phyloP scores from a whole-genome alignment of 371 early-diverging fungal genomes.

The Mucor circinelloides region DNA sequence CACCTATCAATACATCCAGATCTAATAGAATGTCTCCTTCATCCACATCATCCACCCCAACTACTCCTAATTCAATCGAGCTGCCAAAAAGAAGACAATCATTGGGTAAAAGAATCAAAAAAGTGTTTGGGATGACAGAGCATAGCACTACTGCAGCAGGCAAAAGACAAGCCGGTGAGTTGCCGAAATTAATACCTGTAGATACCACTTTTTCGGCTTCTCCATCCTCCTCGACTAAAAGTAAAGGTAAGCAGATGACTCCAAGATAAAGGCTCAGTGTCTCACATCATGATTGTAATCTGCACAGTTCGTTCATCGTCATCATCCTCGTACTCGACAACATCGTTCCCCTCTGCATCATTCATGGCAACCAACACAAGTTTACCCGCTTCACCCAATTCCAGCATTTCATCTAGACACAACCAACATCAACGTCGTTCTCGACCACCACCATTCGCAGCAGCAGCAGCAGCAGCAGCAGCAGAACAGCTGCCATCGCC shows the following conservation, averaged over 20 bases:
- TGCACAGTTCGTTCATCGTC: background rate
- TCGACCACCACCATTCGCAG: background rate
- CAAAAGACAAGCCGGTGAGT: slow-evolving; percentile 4
- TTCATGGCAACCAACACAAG: background rate
- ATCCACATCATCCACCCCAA: background rate
- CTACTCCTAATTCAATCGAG: background rate
- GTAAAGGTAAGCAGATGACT: background rate
- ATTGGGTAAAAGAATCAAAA: slow-evolving; percentile 25
- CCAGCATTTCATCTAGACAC: slow-evolving; percentile 15
- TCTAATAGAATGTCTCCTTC: background rate
- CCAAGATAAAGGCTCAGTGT: background rate
- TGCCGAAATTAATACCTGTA: slow-evolving; percentile 1
- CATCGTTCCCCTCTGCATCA: background rate
- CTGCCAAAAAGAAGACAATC: slow-evolving; percentile 29
- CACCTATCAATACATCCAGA: background rate
- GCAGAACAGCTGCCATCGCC: slow-evolving; percentile 15
- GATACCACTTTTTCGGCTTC: slow-evolving; percentile 1
- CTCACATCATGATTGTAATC: background rate
- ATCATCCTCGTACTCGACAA: background rate
- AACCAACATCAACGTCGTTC: slow-evolving; percentile 5
- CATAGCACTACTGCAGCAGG: background rate
- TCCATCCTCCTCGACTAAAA: background rate
- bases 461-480: background rate
- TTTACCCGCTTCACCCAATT: slow-evolving; percentile 21
- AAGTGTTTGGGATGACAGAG: slow-evolving; percentile 18